Conservation (phyloP, 129 eudicot genomes). For the Lactuca saligna region DNA sequence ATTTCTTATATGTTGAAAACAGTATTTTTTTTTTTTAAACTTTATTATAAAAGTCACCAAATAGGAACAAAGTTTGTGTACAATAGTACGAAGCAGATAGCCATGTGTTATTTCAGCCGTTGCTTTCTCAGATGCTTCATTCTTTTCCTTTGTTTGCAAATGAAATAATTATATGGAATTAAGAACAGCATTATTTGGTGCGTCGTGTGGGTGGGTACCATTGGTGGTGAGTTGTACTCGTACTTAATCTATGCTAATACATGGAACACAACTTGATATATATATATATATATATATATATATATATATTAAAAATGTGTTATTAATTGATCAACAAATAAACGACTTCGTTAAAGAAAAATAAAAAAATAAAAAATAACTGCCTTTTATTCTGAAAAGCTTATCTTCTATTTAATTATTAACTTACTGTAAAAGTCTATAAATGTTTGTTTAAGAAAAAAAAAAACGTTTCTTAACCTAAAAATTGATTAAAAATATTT, state of each 20-base stretch:
- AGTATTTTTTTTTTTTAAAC: too few species aligned
- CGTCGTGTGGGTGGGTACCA: conserved; percentile 11
- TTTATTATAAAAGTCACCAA: neutral
- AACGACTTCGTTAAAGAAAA: too few species aligned
- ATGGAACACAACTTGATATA: neutral
- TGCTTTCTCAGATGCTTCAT: conserved; percentile 32
- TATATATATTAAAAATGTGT: neutral
- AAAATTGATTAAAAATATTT: too few species aligned
- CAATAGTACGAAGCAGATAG: conserved; percentile 11
- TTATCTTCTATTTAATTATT: too few species aligned
- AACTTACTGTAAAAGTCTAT: too few species aligned
- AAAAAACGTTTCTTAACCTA: too few species aligned
- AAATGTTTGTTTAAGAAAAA: too few species aligned
- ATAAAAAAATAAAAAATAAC: too few species aligned
- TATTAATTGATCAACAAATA: too few species aligned
- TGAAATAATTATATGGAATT: conserved; percentile 16
- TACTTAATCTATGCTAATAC: neutral
- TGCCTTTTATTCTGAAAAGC: too few species aligned
- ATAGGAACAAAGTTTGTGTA: neutral
- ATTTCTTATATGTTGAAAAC: too few species aligned
- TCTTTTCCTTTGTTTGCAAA: conserved; percentile 1
- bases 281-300: too few species aligned
- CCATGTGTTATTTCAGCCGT: conserved; percentile 22
- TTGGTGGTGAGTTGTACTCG: conserved; percentile 14
- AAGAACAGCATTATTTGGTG: conserved; percentile 33